A percentile compares a stretch with the other conserved stretches of the same genome.
Conservation (phyloP, 1,284 basidiomycete genomes). For the Bondarzewia mesenterica region DNA sequence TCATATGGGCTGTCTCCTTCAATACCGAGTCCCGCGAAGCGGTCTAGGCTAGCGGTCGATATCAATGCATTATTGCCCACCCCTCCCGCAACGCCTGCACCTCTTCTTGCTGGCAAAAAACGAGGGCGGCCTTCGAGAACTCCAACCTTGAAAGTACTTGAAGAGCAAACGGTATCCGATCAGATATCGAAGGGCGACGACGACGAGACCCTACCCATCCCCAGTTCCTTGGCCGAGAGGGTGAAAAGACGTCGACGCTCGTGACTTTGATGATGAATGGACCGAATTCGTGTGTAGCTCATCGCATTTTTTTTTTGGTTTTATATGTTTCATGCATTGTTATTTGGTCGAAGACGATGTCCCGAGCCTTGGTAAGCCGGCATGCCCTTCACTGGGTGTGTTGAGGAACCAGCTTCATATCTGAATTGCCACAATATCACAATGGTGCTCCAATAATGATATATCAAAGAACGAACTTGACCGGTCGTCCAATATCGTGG, state of each 20-base stretch:
- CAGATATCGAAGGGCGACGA: background rate
- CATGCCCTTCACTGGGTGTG: too few species aligned
- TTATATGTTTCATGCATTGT: too few species aligned
- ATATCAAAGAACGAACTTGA: too few species aligned
- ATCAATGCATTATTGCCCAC: background rate
- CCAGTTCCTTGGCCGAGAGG: constrained; percentile 11
- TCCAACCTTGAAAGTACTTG: background rate
- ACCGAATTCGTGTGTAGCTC: too few species aligned
- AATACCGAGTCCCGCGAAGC: constrained; percentile 10
- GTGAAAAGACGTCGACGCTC: constrained; percentile 2
- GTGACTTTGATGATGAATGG: too few species aligned
- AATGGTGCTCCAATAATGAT: too few species aligned
- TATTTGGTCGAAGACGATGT: too few species aligned
- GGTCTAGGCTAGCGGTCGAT: background rate
- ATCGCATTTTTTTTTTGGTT: too few species aligned
- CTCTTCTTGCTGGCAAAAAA: background rate
- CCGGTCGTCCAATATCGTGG: too few species aligned
- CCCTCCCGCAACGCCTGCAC: background rate
- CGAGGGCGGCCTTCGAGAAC: background rate
- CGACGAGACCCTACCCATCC: background rate
- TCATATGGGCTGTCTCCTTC: constrained; percentile 32
- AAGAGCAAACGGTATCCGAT: background rate
- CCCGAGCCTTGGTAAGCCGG: too few species aligned
- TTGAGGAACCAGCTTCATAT: too few species aligned
- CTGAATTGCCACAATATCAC: too few species aligned